Percentiles rank a stretch among this genome's conserved stretches.
These are phyloP conservation scores for Paramecium octaurelia DNA, from an alignment of 73 alveolate genomes.

Conservation along the genomic window DNA sequence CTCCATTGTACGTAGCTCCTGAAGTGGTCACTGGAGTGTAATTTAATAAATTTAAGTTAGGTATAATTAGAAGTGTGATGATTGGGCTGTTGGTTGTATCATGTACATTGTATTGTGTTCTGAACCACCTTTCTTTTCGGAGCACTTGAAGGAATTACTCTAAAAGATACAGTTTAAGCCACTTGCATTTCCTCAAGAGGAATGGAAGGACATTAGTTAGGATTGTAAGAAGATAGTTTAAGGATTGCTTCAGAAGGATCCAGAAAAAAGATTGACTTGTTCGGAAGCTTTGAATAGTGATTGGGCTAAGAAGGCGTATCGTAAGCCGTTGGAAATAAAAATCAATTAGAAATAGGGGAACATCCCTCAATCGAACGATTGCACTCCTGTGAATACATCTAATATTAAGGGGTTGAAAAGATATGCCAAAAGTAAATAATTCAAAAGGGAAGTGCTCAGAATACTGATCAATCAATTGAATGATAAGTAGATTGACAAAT, in stretches of 20 bases:
- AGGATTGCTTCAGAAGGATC: background rate
- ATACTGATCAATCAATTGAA: background rate
- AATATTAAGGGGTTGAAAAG: background rate
- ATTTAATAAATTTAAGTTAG: background rate
- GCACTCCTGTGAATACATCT: conserved; percentile 7
- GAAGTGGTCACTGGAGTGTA: conserved; percentile 31
- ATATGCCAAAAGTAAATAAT: background rate
- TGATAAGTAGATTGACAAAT: background rate
- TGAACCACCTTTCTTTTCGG: conserved; percentile 28
- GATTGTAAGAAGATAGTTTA: background rate
- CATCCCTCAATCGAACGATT: background rate
- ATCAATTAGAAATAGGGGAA: background rate
- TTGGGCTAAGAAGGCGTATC: background rate
- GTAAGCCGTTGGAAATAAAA: background rate
- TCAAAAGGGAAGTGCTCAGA: background rate
- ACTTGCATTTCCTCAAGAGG: background rate
- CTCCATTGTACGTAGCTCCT: conserved; percentile 19
- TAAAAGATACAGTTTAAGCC: background rate
- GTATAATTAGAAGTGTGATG: conserved; percentile 11
- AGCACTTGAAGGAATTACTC: background rate
- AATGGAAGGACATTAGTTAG: background rate
- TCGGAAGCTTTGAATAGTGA: background rate
- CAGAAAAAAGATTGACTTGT: background rate
- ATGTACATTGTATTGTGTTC: background rate
- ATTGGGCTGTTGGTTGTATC: conserved; percentile 15